A percentile compares a stretch with the other conserved stretches of the same genome.
Conservation (phyloP, 2,329 filamentous ascomycete genomes). For the Hirsutella minnesotensis region DNA sequence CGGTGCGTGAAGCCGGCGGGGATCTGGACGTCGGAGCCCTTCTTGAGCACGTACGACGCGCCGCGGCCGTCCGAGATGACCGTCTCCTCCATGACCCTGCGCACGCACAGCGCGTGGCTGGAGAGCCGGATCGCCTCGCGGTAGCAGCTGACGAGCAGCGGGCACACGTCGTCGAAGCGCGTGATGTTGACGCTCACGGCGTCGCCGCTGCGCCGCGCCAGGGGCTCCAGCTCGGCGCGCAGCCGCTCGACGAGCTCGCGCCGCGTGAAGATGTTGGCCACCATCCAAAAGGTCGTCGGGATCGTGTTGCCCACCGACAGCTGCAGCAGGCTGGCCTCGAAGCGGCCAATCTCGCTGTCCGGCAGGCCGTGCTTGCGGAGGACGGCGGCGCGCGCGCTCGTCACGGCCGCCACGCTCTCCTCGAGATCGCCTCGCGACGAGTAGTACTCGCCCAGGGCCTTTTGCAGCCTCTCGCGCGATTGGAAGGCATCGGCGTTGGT, state of each 20-base stretch:
- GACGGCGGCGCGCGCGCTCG: slow-evolving; percentile 13
- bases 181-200: slow-evolving; percentile 17
- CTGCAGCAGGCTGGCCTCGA: slow-evolving; percentile 20
- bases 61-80: slow-evolving; percentile 12
- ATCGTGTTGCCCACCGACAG: slow-evolving; percentile 23
- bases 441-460: slow-evolving; percentile 18
- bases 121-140: slow-evolving; percentile 30
- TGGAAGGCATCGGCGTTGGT: slow-evolving; percentile 12
- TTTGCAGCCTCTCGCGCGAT: slow-evolving; percentile 10
- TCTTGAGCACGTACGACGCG: slow-evolving; percentile 13
- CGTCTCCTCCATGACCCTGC: slow-evolving; percentile 27
- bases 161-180: slow-evolving; percentile 23
- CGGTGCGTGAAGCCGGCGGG: slow-evolving; percentile 10
- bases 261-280: slow-evolving; percentile 17
- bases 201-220: not conserved
- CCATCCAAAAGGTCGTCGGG: slow-evolving; percentile 23
- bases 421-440: slow-evolving; percentile 11
- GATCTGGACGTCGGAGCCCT: slow-evolving; percentile 14
- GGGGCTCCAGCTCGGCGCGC: slow-evolving; percentile 16
- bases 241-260: slow-evolving; percentile 14
- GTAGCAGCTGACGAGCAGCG: slow-evolving; percentile 28
- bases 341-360: slow-evolving; percentile 12
- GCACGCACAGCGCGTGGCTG: slow-evolving; percentile 22
- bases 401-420: slow-evolving; percentile 15
- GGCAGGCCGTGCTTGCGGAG: slow-evolving; percentile 17